Evolutionary conservation across 176 grass and related monocot genomes (phyloP).

Genomic region (Avena atlantica): DNA sequence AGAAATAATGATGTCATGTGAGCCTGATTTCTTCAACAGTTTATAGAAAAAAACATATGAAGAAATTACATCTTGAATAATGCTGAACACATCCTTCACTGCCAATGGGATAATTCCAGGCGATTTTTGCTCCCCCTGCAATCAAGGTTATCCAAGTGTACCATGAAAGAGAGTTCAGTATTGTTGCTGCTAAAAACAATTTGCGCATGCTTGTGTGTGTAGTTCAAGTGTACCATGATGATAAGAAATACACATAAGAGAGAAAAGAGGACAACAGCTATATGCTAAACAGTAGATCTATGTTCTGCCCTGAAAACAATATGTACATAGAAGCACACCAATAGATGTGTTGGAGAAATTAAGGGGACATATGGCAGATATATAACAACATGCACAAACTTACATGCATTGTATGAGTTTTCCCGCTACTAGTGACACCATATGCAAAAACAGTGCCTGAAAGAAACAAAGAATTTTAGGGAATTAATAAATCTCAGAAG

Average conservation of each 20-base stretch:
- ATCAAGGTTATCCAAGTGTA: conserved; percentile 31
- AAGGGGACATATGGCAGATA: conserved; percentile 21
- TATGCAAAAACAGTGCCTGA: conserved; percentile 99
- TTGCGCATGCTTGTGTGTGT: background rate
- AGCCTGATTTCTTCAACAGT: background rate
- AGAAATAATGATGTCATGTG: conserved; percentile 48
- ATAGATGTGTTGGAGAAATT: background rate
- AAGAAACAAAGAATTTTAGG: conserved; percentile 39
- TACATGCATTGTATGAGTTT: conserved; percentile 99
- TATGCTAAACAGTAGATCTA: conserved; percentile 31
- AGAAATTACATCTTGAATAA: conserved; percentile 94
- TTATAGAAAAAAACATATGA: conserved; percentile 22
- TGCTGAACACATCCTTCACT: conserved; percentile 99
- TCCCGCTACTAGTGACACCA: conserved; percentile 98
- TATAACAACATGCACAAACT: conserved; percentile 47
- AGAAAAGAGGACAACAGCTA: background rate
- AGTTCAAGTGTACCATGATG: background rate
- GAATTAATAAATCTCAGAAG: conserved; percentile 17
- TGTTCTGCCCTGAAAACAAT: conserved; percentile 24
- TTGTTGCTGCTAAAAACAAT: conserved; percentile 24
- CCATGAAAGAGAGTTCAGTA: conserved; percentile 8
- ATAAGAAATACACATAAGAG: conserved; percentile 25
- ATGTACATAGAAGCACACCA: conserved; percentile 8
- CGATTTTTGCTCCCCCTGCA: conserved; percentile 96
- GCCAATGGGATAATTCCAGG: conserved; percentile 98